A percentile compares a stretch with the other conserved stretches of the same genome.
These are phyloP conservation scores for Dendrothele bispora DNA, from an alignment of 768 basidiomycete species.

Conservation along the genomic window DNA sequence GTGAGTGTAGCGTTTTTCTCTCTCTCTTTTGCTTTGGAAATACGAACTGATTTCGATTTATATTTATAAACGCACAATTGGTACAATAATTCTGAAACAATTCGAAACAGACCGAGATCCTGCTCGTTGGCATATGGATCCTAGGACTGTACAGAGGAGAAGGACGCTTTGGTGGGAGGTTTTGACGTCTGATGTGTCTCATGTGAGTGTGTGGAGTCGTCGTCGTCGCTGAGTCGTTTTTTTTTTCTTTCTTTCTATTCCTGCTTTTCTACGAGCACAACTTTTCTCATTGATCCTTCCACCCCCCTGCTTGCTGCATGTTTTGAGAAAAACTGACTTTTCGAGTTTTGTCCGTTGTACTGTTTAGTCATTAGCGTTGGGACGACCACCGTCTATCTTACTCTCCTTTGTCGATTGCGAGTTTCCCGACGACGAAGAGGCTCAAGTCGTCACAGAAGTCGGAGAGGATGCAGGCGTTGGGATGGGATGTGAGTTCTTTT, in stretches of 20 bases:
- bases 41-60: slow-evolving; percentile 43
- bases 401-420: slow-evolving; percentile 41
- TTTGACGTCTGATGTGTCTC: slow-evolving; percentile 36
- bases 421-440: slow-evolving; percentile 57
- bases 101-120: slow-evolving; percentile 35
- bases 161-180: slow-evolving; percentile 41
- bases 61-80: background rate
- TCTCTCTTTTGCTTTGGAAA: slow-evolving; percentile 10
- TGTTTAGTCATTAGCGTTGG: slow-evolving; percentile 38
- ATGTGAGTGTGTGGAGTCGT: no score
- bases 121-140: slow-evolving; percentile 39
- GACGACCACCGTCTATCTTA: slow-evolving; percentile 39
- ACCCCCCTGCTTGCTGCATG: no score
- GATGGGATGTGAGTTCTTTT: slow-evolving; percentile 45
- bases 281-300: slow-evolving; percentile 3
- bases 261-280: background rate
- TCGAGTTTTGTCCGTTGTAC: slow-evolving; percentile 13
- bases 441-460: no score
- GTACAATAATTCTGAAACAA: background rate
- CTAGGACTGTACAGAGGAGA: slow-evolving; percentile 34
- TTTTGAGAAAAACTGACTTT: no score
- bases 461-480: slow-evolving; percentile 44
- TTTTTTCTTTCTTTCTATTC: background rate
- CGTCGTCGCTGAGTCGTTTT: no score
- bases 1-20: slow-evolving; percentile 23